phyloP scores from a whole-genome alignment of 1,284 basidiomycete species.

The Gymnopus androsaceus region DNA sequence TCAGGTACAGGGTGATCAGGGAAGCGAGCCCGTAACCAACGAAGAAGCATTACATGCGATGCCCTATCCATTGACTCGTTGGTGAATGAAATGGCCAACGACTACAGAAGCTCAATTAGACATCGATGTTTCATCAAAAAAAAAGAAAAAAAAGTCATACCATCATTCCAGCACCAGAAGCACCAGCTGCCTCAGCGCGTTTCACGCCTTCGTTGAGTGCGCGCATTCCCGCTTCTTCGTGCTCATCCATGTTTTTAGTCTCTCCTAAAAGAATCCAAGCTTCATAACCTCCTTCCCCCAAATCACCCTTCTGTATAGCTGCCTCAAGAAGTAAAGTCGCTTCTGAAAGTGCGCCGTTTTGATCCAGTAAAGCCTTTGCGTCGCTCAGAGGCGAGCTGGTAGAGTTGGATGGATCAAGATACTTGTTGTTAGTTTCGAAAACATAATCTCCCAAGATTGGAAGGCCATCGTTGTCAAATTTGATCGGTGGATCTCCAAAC shows the following conservation, averaged over 20 bases:
- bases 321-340: constrained; percentile 85
- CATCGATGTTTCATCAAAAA: neutral
- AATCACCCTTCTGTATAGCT: constrained; percentile 78
- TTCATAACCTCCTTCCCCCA: constrained; percentile 82
- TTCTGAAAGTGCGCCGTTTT: constrained; percentile 84
- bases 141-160: constrained; percentile 46
- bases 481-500: constrained; percentile 40
- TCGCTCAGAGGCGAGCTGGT: constrained; percentile 63
- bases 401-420: constrained; percentile 52
- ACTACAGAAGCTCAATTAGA: constrained; percentile 46
- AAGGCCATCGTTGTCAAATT: constrained; percentile 73
- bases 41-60: constrained; percentile 85
- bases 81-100: constrained; percentile 94
- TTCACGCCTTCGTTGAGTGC: constrained; percentile 72
- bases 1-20: constrained; percentile 64
- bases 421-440: constrained; percentile 77
- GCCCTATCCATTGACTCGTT: constrained; percentile 94
- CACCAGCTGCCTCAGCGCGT: constrained; percentile 60
- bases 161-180: constrained; percentile 79
- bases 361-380: constrained; percentile 73
- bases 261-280: constrained; percentile 95
- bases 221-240: constrained; percentile 78
- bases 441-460: constrained; percentile 70
- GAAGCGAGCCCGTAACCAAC: constrained; percentile 82
- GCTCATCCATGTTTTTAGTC: constrained; percentile 95